Percentiles rank a stretch among this genome's conserved stretches.
Conservation (phyloP, 2,329 filamentous ascomycete genomes). For the Grosmannia penicillata region DNA sequence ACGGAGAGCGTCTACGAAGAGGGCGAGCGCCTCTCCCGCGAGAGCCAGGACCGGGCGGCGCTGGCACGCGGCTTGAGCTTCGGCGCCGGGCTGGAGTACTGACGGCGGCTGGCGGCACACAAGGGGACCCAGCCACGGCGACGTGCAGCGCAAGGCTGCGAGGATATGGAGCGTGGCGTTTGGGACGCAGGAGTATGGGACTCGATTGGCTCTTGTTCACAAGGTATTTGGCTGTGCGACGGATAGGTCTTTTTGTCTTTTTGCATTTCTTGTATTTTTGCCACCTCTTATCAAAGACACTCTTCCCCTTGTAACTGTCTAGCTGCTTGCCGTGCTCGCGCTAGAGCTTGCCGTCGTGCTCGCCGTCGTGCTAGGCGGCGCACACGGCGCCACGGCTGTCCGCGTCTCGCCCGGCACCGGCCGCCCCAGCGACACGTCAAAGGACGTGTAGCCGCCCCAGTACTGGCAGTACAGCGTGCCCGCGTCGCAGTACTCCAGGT, state of each 20-base stretch:
- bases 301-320: neutral
- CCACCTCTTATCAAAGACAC: neutral
- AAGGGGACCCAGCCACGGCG: too few relatives aligned
- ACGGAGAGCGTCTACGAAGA: constrained; percentile 18
- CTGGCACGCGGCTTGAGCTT: constrained; percentile 35
- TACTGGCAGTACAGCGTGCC: constrained; percentile 11
- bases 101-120: too few relatives aligned
- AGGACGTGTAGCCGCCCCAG: constrained; percentile 11
- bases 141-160: too few relatives aligned
- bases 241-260: neutral
- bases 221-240: too few relatives aligned
- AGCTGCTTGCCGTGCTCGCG: neutral
- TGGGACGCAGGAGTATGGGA: too few relatives aligned
- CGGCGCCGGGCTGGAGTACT: constrained; percentile 30
- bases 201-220: neutral
- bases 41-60: constrained; percentile 29
- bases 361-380: neutral
- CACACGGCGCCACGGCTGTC: constrained; percentile 6
- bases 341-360: neutral
- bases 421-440: constrained; percentile 5
- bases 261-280: neutral
- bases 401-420: constrained; percentile 11
- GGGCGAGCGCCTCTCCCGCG: constrained; percentile 26
- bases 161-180: too few relatives aligned
- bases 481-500: constrained; percentile 8